Base-by-base conservation (phyloP, 305 asterid species). In the Rubia peregrina region DNA sequence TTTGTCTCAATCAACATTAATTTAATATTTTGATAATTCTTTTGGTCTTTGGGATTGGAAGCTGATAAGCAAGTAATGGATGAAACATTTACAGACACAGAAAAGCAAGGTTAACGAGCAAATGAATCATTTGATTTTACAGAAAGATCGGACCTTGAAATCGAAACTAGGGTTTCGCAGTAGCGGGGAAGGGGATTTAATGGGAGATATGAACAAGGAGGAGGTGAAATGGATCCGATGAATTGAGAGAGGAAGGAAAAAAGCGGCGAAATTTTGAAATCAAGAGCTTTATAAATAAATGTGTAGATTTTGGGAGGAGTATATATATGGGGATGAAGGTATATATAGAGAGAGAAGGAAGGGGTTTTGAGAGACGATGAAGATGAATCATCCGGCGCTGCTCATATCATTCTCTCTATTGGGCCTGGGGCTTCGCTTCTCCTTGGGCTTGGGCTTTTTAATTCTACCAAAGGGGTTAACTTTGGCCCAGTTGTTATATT, bases 241-340 rank as follows among this genome's bases (percentile, higher is more conserved):
- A 42, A 16, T 61, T 6, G 49, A 38, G 46, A 12, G 9, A 17
- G 8, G 14, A 17, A 5, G 68, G 0, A n/a, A 26, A 65, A 42
- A 65, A 41, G 69, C 69, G 69, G 69, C 46, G 16, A 65, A 19
- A 65, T 3, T 65, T 65, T 65, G 69, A 65, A 65, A 65, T n/a
- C 30, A 40, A 41, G 68, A 40, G 51, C 62, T 10, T 38, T 64
- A n/a, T n/a, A n/a, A n/a, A 11, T 64, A 63, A 36, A 63, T 17
- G 33, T 61, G 64, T 6, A 19, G 11, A 8, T 30, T 36, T 36
- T 0, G 26, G 43, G 12, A 7, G 67, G n/a, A 7, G 6, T 14
- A 33, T 12, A 61, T 30, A 62, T 62, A 16, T 6, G 6, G 48
- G 41, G 43, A 16, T 36, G 11, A 2, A 62, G 40, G 36, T 36